A percentile compares a stretch with the other conserved stretches of the same genome.
Evolutionary conservation across 306 rosid species (phyloP).

Genomic region (Chamaecrista fasciculata): DNA sequence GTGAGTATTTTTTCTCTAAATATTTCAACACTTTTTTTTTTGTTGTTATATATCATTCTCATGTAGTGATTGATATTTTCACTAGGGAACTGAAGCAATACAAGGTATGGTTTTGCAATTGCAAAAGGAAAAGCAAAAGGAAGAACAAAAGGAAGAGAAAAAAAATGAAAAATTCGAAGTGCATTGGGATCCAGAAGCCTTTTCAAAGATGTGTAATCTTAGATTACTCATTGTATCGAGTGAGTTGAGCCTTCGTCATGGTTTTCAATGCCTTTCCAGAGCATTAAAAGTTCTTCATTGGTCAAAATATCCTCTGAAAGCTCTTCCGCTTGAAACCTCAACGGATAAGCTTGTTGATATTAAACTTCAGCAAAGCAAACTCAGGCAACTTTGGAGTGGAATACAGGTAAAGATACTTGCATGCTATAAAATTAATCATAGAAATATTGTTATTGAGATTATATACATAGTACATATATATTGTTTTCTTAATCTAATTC

Average conservation of each 20-base stretch:
- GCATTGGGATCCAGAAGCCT: background rate
- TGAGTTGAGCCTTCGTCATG: background rate
- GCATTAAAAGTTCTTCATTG: background rate
- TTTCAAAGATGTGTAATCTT: conserved; percentile 13
- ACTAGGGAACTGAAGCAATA: background rate
- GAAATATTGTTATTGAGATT: background rate
- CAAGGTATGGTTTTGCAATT: background rate
- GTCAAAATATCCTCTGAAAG: background rate
- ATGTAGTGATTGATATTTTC: background rate
- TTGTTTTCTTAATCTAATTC: no score
- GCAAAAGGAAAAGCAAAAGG: background rate
- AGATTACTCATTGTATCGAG: background rate
- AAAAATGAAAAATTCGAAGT: background rate
- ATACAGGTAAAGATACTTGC: background rate
- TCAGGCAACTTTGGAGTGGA: background rate
- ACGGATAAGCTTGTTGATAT: background rate
- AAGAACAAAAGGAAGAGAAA: background rate
- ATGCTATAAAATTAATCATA: background rate
- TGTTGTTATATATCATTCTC: background rate
- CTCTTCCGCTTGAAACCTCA: background rate
- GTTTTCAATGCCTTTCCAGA: background rate
- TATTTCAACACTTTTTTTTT: no score
- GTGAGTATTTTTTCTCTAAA: background rate
- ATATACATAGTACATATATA: no score
- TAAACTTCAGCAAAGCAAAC: background rate